Conservation (phyloP, 192 early-diverging fungal species). For the Entomortierella parvispora region DNA sequence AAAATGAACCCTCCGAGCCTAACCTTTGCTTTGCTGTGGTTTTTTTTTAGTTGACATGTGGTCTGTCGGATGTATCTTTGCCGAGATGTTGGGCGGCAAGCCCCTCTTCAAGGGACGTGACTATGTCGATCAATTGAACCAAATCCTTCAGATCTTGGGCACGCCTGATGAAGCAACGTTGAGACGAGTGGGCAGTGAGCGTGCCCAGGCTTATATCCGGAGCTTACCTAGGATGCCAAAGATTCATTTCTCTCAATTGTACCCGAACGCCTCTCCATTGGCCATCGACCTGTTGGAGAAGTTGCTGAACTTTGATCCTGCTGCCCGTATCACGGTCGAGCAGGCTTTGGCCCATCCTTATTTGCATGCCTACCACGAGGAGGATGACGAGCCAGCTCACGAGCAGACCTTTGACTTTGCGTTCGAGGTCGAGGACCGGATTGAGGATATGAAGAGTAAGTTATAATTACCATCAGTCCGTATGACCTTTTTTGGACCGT, state of each 20-base stretch:
- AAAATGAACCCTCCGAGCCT: neutral
- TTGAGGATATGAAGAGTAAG: conserved; percentile 85
- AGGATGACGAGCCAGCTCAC: conserved; percentile 85
- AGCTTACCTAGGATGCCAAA: conserved; percentile 88
- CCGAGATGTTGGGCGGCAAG: conserved; percentile 94
- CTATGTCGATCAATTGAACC: conserved; percentile 98
- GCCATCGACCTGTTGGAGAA: conserved; percentile 91
- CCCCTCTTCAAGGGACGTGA: conserved; percentile 98
- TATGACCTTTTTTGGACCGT: too few species aligned
- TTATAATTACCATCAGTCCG: neutral
- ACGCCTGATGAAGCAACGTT: conserved; percentile 93
- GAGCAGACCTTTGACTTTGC: conserved; percentile 79
- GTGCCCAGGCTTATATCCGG: conserved; percentile 95
- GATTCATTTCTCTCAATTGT: conserved; percentile 87
- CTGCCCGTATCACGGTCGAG: conserved; percentile 91
- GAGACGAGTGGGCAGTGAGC: conserved; percentile 89
- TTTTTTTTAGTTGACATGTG: conserved; percentile 86
- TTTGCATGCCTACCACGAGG: conserved; percentile 91
- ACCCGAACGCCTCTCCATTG: conserved; percentile 80
- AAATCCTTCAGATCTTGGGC: conserved; percentile 94
- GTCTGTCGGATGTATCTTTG: conserved; percentile 99
- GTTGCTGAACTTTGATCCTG: conserved; percentile 94
- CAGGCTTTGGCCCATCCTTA: conserved; percentile 95
- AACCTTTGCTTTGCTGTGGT: too few species aligned
- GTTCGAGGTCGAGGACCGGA: conserved; percentile 79